Percentiles rank a stretch among this genome's conserved stretches.
Evolutionary conservation across 768 basidiomycete species (phyloP).

Genomic region (Artomyces pyxidatus): DNA sequence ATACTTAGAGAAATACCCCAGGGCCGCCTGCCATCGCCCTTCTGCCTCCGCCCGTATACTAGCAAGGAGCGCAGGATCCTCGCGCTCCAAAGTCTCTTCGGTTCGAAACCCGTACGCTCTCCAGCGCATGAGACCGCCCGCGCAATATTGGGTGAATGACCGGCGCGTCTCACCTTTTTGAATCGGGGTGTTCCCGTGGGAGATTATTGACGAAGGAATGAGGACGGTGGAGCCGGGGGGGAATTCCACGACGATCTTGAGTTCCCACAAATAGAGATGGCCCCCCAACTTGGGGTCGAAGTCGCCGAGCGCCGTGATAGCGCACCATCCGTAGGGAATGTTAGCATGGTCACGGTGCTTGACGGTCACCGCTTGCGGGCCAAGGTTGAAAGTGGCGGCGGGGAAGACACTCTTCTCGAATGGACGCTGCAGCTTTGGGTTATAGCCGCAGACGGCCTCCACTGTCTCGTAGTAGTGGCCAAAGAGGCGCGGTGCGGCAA

Average conservation of each 20-base stretch:
- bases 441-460: not conserved
- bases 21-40: too few species aligned
- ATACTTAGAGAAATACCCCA: too few species aligned
- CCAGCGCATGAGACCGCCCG: slow-evolving; percentile 4
- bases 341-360: slow-evolving; percentile 10
- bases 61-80: too few species aligned
- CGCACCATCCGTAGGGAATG: slow-evolving; percentile 7
- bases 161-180: not conserved
- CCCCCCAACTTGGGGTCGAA: slow-evolving; percentile 13
- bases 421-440: slow-evolving; percentile 2
- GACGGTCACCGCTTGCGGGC: not conserved
- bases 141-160: slow-evolving; percentile 5
- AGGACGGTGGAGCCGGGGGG: slow-evolving; percentile 13
- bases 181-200: slow-evolving; percentile 15
- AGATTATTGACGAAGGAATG: slow-evolving; percentile 12
- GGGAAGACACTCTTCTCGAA: slow-evolving; percentile 14
- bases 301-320: slow-evolving; percentile 8
- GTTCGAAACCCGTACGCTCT: not conserved
- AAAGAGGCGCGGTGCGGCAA: too few species aligned
- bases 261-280: slow-evolving; percentile 12
- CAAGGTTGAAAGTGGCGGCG: slow-evolving; percentile 12
- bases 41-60: too few species aligned
- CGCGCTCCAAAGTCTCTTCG: not conserved
- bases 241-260: slow-evolving; percentile 15
- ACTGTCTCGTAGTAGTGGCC: not conserved